These are phyloP conservation scores for Tetrapisispora taiwanensis DNA, from an alignment of 805 yeast genomes.

Conservation along the genomic window DNA sequence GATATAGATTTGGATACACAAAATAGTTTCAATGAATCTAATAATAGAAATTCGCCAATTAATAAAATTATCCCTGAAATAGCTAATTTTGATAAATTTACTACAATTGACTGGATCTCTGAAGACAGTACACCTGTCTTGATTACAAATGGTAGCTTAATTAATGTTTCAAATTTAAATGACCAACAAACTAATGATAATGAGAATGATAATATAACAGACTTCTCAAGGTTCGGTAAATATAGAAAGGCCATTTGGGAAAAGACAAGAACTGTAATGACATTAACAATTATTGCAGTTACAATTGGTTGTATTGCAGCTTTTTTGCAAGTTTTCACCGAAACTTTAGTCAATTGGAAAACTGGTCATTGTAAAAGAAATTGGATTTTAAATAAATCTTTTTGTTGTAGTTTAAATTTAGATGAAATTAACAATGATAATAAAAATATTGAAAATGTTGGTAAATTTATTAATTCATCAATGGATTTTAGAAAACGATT, in stretches of 20 bases:
- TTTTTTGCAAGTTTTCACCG: conserved; percentile 67
- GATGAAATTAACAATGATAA: conserved; percentile 30
- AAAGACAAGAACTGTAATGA: conserved; percentile 45
- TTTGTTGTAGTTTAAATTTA: conserved; percentile 68
- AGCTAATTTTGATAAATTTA: conserved; percentile 44
- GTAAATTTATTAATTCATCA: background rate
- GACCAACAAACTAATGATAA: background rate
- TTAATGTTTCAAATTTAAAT: background rate
- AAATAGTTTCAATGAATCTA: background rate
- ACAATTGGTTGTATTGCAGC: conserved; percentile 80
- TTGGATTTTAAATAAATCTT: conserved; percentile 59
- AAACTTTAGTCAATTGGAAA: conserved; percentile 71
- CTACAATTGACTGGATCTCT: conserved; percentile 58
- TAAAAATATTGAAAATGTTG: conserved; percentile 12
- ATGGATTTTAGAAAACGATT: background rate
- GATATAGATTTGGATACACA: background rate
- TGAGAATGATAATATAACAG: background rate
- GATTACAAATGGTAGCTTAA: background rate
- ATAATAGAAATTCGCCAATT: background rate
- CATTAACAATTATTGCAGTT: conserved; percentile 65
- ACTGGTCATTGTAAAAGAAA: conserved; percentile 66
- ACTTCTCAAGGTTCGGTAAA: conserved; percentile 3
- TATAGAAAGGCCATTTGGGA: conserved; percentile 17
- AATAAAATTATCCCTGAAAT: conserved; percentile 17
- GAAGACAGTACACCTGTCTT: conserved; percentile 46